These are phyloP conservation scores for Rhodotorula mucilaginosa DNA, from an alignment of 1,284 basidiomycete species.

Conservation along the genomic window DNA sequence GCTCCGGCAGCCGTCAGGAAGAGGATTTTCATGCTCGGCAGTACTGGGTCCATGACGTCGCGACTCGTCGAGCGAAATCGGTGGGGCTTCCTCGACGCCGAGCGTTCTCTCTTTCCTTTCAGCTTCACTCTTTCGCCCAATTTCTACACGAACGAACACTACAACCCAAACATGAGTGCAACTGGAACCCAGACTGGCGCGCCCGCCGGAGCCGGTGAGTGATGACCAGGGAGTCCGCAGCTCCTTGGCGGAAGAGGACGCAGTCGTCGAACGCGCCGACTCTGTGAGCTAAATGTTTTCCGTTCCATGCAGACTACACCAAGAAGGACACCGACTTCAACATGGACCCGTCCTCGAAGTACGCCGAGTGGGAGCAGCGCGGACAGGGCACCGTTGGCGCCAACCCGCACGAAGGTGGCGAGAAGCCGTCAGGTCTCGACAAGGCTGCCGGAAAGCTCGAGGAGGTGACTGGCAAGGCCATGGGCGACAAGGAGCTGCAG, in stretches of 20 bases:
- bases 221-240: no score
- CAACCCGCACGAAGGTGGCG: conserved; percentile 1
- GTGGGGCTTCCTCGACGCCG: no score
- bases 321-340: conserved; percentile 2
- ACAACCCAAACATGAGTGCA: not conserved
- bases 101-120: not conserved
- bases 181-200: not conserved
- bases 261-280: not conserved
- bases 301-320: not conserved
- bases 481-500: conserved; percentile 10
- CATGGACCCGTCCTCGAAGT: conserved; percentile 1
- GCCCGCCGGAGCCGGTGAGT: not conserved
- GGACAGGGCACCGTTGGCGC: not conserved
- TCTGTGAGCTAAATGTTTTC: no score
- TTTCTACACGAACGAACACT: not conserved
- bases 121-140: no score
- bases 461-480: conserved; percentile 2
- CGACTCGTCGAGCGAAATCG: not conserved
- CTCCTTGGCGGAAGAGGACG: not conserved
- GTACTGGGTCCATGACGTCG: not conserved
- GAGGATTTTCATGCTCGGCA: not conserved
- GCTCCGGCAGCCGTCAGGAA: not conserved
- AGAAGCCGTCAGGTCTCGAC: conserved; percentile 5
- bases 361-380: conserved; percentile 9
- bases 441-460: conserved; percentile 10